Conservation (phyloP, 1,284 basidiomycete species). For the Ceratobasidium sp. region DNA sequence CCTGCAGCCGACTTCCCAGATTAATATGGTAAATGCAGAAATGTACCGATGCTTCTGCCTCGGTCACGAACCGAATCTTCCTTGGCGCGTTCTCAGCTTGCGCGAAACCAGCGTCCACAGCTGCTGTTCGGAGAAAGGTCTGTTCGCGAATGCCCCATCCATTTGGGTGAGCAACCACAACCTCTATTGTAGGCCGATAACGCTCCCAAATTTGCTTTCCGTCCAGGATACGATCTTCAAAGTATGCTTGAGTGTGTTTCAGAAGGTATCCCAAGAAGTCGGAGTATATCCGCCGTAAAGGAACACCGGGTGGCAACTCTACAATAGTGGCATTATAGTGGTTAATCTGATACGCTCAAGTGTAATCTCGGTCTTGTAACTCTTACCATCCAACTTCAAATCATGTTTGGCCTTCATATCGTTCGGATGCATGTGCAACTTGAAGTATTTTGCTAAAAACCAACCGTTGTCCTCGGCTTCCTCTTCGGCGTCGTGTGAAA, state of each 20-base stretch:
- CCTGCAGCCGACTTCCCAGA: constrained; percentile 25
- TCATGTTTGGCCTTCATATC: constrained; percentile 33
- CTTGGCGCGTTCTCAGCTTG: background rate
- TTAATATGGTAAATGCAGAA: constrained; percentile 40
- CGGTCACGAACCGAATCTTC: constrained; percentile 37
- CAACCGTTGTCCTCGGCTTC: constrained; percentile 36
- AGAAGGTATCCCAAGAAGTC: constrained; percentile 34
- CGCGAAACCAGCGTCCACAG: constrained; percentile 32
- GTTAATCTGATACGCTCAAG: background rate
- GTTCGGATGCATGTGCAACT: constrained; percentile 37
- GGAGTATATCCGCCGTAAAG: constrained; percentile 13
- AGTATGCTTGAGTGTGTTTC: constrained; percentile 18
- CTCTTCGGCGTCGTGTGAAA: constrained; percentile 1
- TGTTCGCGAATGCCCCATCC: constrained; percentile 40
- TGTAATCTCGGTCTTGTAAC: background rate
- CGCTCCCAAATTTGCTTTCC: constrained; percentile 35
- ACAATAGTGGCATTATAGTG: background rate
- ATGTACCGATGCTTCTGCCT: constrained; percentile 42
- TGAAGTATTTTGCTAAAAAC: constrained; percentile 38
- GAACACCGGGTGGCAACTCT: constrained; percentile 31
- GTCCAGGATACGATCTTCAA: constrained; percentile 25
- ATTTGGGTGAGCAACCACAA: constrained; percentile 39
- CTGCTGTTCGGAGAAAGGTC: constrained; percentile 30
- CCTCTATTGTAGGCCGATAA: constrained; percentile 19
- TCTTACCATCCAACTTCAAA: constrained; percentile 24